Conservation (phyloP, 2,329 filamentous ascomycete species). For the Apiospora koreana region DNA sequence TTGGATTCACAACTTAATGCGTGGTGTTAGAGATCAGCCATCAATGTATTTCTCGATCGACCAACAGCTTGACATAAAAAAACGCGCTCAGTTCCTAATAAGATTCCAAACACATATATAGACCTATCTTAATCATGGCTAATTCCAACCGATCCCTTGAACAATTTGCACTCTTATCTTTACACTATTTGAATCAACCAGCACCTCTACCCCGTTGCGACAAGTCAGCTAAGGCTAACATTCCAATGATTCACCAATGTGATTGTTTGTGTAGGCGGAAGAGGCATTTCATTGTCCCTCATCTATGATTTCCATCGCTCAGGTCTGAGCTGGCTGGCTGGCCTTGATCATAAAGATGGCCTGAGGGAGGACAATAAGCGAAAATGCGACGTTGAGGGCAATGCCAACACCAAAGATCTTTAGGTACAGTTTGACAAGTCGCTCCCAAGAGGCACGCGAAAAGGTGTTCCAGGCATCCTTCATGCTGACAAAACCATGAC, state of each 20-base stretch:
- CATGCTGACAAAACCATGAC: constrained; percentile 70
- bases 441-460: constrained; percentile 68
- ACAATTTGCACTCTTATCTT: background rate
- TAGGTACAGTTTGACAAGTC: constrained; percentile 72
- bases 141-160: background rate
- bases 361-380: constrained; percentile 53
- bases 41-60: background rate
- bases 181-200: background rate
- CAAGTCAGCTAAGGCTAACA: background rate
- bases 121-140: background rate
- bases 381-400: constrained; percentile 47
- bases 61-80: background rate
- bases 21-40: too few relatives aligned
- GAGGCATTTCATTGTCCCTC: too few relatives aligned
- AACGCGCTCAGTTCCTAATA: too few relatives aligned
- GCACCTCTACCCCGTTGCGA: background rate
- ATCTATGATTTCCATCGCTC: constrained; percentile 6
- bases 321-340: constrained; percentile 25
- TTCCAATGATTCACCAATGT: background rate
- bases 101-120: background rate
- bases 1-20: background rate
- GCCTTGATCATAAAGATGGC: constrained; percentile 42
- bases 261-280: too few relatives aligned
- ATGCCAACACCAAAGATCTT: constrained; percentile 66
- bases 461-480: constrained; percentile 80